A percentile compares a stretch with the other conserved stretches of the same genome.
These are phyloP conservation scores for Blastobotrys buckinghamii DNA, from an alignment of 1,139 yeast genomes.

Conservation along the genomic window DNA sequence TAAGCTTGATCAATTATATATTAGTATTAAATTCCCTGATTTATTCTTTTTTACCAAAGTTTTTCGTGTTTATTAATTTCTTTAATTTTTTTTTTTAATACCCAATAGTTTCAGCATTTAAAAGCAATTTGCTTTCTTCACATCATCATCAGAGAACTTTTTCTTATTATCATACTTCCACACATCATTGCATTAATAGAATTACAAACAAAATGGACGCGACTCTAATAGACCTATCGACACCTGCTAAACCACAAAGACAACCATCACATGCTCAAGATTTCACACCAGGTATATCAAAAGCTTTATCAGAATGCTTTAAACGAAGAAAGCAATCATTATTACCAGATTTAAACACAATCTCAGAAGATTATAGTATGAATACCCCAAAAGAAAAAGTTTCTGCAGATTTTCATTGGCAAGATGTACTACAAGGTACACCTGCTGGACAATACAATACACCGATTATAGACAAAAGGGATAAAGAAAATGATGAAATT, in stretches of 20 bases:
- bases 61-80: too few species aligned
- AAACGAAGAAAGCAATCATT: constrained; percentile 18
- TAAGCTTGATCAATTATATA: too few species aligned
- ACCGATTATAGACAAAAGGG: not conserved
- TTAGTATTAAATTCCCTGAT: not conserved
- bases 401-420: constrained; percentile 5
- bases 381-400: constrained; percentile 6
- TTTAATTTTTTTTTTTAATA: not conserved
- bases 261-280: constrained; percentile 14
- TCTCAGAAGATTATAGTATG: not conserved
- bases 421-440: constrained; percentile 2
- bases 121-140: constrained; percentile 11
- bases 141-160: not conserved
- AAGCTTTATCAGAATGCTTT: constrained; percentile 23
- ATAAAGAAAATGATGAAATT: constrained; percentile 5
- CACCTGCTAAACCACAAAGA: constrained; percentile 17
- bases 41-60: not conserved
- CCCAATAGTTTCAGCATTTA: not conserved
- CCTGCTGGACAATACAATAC: not conserved
- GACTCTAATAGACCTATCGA: constrained; percentile 22
- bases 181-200: not conserved
- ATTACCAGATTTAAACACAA: constrained; percentile 11
- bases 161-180: not conserved
- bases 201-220: constrained; percentile 5
- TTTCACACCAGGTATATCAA: constrained; percentile 22